Base-by-base conservation (phyloP, 768 basidiomycete species). In the Rhodotorula babjevae region DNA sequence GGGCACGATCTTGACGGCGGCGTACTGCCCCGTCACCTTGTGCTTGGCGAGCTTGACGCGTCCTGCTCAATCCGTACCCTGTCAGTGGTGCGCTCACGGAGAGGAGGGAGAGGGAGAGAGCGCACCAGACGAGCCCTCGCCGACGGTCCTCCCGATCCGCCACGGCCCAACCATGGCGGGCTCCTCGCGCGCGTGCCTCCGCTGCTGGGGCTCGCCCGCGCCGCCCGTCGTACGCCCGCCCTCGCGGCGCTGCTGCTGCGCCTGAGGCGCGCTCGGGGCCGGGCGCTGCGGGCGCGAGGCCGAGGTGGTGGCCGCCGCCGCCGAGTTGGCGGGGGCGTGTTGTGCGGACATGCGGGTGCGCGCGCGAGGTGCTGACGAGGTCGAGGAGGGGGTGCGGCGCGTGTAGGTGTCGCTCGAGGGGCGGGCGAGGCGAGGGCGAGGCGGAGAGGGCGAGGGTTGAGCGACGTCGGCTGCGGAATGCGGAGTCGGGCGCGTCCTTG, bases 1-100 rank as follows among this genome's bases (percentile, higher is more conserved):
- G 18, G 93, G 92, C 40, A 97, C 87, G 69, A 97, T 96, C 83
- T 97, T 98, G 81, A 96, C 88, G 14, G 95, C 95, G 63, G 95
- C 94, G 79, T 93, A 89, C 80, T 94, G 89, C 21, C 91, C 90
- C 15, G 93, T 93, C 50, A 85, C 84, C 31, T 86, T 85, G 80
- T 97, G 93, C 76, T 87, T 88, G 31, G 92, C 95, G 75, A 98
- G 90, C 82, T 93, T 92, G 79, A 97, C 94, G 67, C 92, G 90
- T 42, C 83, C 83, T 84, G 68, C 1, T 18, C 56, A 49, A 27
- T 25, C 47, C 9, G 21, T 64, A 0, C 55, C 49, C 2, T 36
- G 59, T 61, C 42, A 61, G 63, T 49, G 42, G n/a, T 49, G 46
- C 68, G 46, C 42, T 9, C 18, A n/a, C n/a, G n/a, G 33, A 40